These are phyloP conservation scores for Solanum stenotomum DNA, from an alignment of 257 asterid species.

Conservation along the genomic window DNA sequence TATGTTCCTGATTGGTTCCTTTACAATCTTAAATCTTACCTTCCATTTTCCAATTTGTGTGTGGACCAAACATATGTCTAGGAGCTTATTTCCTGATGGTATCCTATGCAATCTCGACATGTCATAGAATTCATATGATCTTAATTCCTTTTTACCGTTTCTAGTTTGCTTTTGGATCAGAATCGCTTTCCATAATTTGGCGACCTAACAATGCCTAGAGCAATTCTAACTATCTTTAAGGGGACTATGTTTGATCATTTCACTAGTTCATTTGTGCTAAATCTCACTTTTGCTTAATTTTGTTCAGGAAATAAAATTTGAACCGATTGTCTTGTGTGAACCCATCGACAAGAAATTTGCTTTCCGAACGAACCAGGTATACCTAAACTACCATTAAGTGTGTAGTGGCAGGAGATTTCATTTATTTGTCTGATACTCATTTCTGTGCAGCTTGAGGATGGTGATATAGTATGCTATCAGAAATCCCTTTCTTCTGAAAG, in stretches of 20 bases:
- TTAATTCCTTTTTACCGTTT: background rate
- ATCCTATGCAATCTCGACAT: background rate
- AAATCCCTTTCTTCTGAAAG: constrained; percentile 44
- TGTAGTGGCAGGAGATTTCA: background rate
- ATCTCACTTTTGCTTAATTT: background rate
- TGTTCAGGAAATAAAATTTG: constrained; percentile 80
- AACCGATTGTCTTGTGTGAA: constrained; percentile 92
- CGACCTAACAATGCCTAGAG: background rate
- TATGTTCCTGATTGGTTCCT: background rate
- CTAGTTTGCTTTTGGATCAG: background rate
- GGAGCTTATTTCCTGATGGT: background rate
- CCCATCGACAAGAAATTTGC: constrained; percentile 62
- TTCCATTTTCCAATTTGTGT: background rate
- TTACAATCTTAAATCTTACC: background rate
- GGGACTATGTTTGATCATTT: background rate
- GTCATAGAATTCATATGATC: background rate
- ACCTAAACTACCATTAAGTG: background rate
- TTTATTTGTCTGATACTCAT: background rate
- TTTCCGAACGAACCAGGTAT: constrained; percentile 74
- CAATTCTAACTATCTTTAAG: background rate
- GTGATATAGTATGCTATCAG: constrained; percentile 95
- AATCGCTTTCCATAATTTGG: background rate
- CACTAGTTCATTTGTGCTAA: background rate
- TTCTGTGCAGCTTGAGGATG: constrained; percentile 74
- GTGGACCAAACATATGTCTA: background rate